Percentiles rank a stretch among this genome's conserved stretches.
phyloP scores from a whole-genome alignment of 2,329 filamentous ascomycete species.

The Teratosphaeria pseudoeucalypti region DNA sequence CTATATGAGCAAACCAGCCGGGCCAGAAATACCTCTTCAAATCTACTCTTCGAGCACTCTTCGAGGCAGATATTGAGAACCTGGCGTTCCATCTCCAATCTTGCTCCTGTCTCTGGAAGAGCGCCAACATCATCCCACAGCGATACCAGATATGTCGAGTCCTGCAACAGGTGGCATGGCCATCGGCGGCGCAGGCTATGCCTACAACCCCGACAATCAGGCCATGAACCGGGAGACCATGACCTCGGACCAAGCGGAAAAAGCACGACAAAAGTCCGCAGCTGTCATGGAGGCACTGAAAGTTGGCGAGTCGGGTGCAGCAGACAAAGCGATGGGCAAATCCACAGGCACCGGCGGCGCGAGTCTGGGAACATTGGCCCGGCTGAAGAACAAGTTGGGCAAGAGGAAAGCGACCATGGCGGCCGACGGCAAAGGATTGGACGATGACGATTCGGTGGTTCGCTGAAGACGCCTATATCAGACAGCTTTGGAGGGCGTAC shows the following conservation, averaged over 20 bases:
- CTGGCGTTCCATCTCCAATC: neutral
- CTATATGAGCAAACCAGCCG: too few relatives aligned
- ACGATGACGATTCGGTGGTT: neutral
- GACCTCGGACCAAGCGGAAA: conserved; percentile 14
- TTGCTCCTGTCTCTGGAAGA: neutral
- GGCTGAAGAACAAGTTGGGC: neutral
- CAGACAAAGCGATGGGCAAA: conserved; percentile 14
- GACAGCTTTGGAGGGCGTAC: neutral
- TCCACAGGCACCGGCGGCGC: neutral
- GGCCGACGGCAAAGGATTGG: neutral
- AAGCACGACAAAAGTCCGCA: conserved; percentile 12
- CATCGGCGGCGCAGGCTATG: conserved; percentile 2
- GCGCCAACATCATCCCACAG: neutral
- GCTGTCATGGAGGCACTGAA: conserved; percentile 18
- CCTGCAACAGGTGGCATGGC: neutral
- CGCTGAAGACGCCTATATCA: neutral
- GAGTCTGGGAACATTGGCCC: neutral
- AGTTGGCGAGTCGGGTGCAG: conserved; percentile 16
- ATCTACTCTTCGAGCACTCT: neutral
- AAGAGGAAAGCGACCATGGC: neutral
- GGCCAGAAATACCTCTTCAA: too few relatives aligned
- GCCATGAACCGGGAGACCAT: conserved; percentile 13
- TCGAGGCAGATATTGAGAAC: neutral
- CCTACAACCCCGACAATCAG: conserved; percentile 14
- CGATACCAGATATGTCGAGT: too few relatives aligned